Evolutionary conservation across 208 protist genomes (phyloP).

Genomic region (Leishmania guyanensis): DNA sequence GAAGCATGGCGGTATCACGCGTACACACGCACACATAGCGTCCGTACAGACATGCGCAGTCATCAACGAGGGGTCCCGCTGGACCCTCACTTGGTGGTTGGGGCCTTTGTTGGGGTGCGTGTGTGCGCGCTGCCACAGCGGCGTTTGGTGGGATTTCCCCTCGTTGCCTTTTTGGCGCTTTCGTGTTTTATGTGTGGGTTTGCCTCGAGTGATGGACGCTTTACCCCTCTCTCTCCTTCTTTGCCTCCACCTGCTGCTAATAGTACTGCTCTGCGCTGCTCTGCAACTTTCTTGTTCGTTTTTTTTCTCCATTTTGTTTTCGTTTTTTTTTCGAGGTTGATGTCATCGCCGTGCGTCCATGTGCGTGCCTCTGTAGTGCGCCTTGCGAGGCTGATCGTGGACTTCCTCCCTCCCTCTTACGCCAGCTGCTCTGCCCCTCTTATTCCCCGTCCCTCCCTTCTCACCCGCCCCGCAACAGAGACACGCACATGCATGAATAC

Average conservation of each 20-base stretch:
- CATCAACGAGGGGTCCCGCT: neutral
- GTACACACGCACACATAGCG: neutral
- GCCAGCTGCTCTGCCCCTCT: neutral
- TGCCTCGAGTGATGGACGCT: neutral
- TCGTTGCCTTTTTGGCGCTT: neutral
- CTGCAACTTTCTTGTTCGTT: slow-evolving; percentile 3
- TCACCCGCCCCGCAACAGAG: neutral
- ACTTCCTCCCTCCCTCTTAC: neutral
- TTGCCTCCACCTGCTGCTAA: neutral
- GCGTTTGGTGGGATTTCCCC: neutral
- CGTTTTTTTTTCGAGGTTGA: neutral
- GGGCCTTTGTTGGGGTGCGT: neutral
- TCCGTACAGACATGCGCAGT: neutral
- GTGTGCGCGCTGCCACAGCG: neutral
- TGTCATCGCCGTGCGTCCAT: neutral
- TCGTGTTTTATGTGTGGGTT: neutral
- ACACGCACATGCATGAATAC: neutral
- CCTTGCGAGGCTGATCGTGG: neutral
- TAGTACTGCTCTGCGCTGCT: neutral
- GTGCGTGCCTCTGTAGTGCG: neutral
- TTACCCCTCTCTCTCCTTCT: neutral
- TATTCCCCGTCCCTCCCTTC: neutral
- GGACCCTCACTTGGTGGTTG: neutral
- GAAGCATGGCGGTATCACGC: neutral
- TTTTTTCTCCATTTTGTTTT: slow-evolving; percentile 18